Conservation (phyloP, 2,329 filamentous ascomycete genomes). For the Periconia digitata region DNA sequence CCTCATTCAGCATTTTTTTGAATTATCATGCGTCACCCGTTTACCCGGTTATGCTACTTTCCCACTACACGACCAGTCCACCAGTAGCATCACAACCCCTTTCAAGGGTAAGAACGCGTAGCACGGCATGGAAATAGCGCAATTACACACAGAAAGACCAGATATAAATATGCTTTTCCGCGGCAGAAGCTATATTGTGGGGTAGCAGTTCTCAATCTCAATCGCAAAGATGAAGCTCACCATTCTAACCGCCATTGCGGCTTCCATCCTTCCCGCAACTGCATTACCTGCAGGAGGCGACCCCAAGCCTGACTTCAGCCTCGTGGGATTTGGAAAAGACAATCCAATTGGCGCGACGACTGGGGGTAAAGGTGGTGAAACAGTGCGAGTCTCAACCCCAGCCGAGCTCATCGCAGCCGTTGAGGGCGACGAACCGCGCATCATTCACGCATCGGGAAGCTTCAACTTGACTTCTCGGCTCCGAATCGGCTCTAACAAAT, state of each 20-base stretch:
- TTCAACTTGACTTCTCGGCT: slow-evolving; percentile 48
- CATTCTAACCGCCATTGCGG: slow-evolving; percentile 17
- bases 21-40: neutral
- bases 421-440: slow-evolving; percentile 33
- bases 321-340: slow-evolving; percentile 37
- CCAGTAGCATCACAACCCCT: neutral
- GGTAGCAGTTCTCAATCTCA: neutral
- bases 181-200: too few species aligned
- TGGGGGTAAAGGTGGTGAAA: slow-evolving; percentile 31
- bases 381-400: slow-evolving; percentile 31
- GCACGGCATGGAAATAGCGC: too few species aligned
- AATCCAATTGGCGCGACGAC: slow-evolving; percentile 38
- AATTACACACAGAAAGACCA: too few species aligned
- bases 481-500: slow-evolving; percentile 50
- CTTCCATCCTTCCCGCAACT: slow-evolving; percentile 17
- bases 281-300: slow-evolving; percentile 19
- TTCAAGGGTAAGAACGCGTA: neutral
- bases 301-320: slow-evolving; percentile 20
- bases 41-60: neutral
- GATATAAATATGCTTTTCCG: neutral
- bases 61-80: neutral
- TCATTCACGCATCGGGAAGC: slow-evolving; percentile 47
- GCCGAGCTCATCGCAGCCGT: slow-evolving; percentile 30
- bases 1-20: neutral
- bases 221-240: slow-evolving; percentile 29